Conservation (phyloP, 305 asterid genomes). For the Caryopteris hybrid region DNA sequence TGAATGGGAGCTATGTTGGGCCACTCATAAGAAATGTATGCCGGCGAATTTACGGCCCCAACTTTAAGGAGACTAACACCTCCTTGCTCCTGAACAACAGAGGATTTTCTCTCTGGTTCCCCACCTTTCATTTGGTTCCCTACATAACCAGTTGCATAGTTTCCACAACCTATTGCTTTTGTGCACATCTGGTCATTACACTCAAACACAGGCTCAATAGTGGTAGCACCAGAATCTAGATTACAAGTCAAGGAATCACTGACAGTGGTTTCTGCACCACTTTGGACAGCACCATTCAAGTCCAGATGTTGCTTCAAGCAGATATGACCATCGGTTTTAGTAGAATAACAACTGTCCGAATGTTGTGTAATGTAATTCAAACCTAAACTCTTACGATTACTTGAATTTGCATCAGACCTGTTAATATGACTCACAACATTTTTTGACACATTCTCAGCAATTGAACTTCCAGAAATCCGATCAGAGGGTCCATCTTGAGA, state of each 20-base stretch:
- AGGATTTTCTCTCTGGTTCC: conserved; percentile 38
- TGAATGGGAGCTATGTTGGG: conserved; percentile 71
- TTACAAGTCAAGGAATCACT: conserved; percentile 30
- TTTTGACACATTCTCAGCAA: conserved; percentile 29
- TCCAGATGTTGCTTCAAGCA: conserved; percentile 32
- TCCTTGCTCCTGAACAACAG: conserved; percentile 46
- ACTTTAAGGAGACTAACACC: conserved; percentile 52
- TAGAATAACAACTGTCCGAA: conserved; percentile 26
- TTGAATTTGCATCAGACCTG: conserved; percentile 30
- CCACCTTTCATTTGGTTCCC: conserved; percentile 43
- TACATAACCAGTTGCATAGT: conserved; percentile 26
- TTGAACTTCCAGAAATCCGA: conserved; percentile 38
- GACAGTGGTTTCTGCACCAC: conserved; percentile 20
- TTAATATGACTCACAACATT: conserved; percentile 29
- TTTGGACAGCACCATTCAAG: conserved; percentile 16
- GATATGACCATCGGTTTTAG: conserved; percentile 29
- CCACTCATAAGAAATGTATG: conserved; percentile 91
- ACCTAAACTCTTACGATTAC: conserved; percentile 18
- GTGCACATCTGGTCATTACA: conserved; percentile 30
- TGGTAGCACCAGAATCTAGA: conserved; percentile 28
- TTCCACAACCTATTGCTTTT: conserved; percentile 19
- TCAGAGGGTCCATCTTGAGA: conserved; percentile 44
- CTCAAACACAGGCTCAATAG: conserved; percentile 37
- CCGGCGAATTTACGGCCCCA: conserved; percentile 57
- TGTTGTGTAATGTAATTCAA: conserved; percentile 18